Evolutionary conservation across 108 stramenopile species (phyloP), one percentile per base, ranked within the genome.

Genomic region (Epithemia pelagica): DNA sequence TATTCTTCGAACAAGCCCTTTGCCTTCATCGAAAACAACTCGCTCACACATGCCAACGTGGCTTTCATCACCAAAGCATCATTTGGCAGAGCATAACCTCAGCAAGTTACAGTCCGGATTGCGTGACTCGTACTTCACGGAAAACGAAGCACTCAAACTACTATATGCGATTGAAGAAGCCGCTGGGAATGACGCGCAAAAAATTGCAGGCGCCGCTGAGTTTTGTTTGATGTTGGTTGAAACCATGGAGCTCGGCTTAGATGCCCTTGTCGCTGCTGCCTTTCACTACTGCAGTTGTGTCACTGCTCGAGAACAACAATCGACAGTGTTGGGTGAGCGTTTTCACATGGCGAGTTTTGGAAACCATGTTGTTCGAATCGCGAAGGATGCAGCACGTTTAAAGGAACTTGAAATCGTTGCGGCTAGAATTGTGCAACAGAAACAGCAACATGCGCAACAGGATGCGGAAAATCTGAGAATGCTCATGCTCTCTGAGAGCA

Each of bases 161-260:
- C 65, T 83, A 23, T 64, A 59, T 19, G 85, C 90, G 57, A 85
- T 91, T 54, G 75, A 80, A 64, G 73, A 73, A 56, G 79, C 87
- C 2, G 68, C 86, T 22, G 65, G 55, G 1, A 76, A 74, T 3
- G 76, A 88, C 69, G 32, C 54, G 2, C 74, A 80, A 27, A 79
- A 82, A 61, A 72, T 88, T 64, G 82, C 82, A 0, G 87, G 90
- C n/a, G 85, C 86, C 5, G 77, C 84, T 0, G 86, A 86, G 53
- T 91, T 91, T 68, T 86, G 83, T 65, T 63, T 74, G 15, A 75
- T 91, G 10, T 54, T 91, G 61, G 78, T 85, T 60, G 85, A 91
- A 68, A 80, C 83, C 2, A 79, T 91, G 75, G 90, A 91, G 65
- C 85, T 90, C 73, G 86, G 87, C 30, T 66, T 86, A 26, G 61